Percentiles rank a stretch among this genome's conserved stretches.
phyloP scores from a whole-genome alignment of 805 yeast genomes.

The Spathaspora hagerdaliae region DNA sequence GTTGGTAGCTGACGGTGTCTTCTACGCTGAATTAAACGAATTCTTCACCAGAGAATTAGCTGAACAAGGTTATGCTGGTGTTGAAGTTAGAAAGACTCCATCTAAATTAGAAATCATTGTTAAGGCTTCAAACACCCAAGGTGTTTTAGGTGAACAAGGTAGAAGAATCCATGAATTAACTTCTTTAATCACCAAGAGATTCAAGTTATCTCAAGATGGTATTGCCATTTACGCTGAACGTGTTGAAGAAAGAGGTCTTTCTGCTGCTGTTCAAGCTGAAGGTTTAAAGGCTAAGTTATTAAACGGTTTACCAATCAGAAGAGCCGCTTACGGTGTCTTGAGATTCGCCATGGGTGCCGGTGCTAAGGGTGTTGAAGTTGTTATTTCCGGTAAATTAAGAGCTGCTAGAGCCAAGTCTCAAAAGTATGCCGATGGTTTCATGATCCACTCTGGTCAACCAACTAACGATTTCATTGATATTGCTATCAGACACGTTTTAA shows the following conservation, averaged over 20 bases:
- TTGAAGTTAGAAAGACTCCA: constrained; percentile 98
- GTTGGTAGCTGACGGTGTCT: constrained; percentile 99
- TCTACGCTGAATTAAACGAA: constrained; percentile 99
- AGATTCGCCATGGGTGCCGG: constrained; percentile 99
- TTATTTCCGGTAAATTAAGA: constrained; percentile 98
- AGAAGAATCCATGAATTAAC: constrained; percentile 99
- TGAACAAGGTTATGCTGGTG: constrained; percentile 99
- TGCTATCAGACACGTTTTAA: constrained; percentile 99
- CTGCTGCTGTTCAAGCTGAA: constrained; percentile 99
- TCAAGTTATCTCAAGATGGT: constrained; percentile 91
- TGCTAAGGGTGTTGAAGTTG: constrained; percentile 99
- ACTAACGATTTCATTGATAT: constrained; percentile 96
- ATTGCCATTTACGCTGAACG: constrained; percentile 97
- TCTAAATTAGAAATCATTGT: constrained; percentile 96
- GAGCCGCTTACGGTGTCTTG: constrained; percentile 99
- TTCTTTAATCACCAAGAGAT: constrained; percentile 96
- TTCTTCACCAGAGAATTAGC: constrained; percentile 99
- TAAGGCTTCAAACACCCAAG: constrained; percentile 98
- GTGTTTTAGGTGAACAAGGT: constrained; percentile 99
- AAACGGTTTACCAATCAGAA: constrained; percentile 98
- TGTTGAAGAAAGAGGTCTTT: constrained; percentile 98
- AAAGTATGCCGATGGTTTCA: constrained; percentile 99
- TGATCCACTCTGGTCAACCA: constrained; percentile 99
- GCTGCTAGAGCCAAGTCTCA: constrained; percentile 99
- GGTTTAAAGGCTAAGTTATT: constrained; percentile 96